phyloP scores from a whole-genome alignment of 192 early-diverging fungal species.

The Gamsiella multidivaricata region DNA sequence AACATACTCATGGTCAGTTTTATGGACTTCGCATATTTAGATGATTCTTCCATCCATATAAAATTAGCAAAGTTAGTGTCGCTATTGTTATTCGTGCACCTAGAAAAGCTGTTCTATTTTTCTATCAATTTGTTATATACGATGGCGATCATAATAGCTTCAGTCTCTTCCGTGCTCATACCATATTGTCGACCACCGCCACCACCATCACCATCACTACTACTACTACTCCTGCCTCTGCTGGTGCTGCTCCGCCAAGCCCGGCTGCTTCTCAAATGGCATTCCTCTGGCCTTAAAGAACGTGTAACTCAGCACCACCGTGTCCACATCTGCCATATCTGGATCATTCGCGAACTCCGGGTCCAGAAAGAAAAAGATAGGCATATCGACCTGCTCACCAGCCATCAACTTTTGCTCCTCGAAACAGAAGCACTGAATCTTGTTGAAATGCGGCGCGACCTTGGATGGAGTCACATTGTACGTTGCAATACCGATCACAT shows the following conservation, averaged over 20 bases:
- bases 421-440: conserved; percentile 99
- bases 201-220: neutral
- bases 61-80: too few species aligned
- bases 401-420: conserved; percentile 94
- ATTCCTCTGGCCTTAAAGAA: conserved; percentile 82
- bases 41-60: too few species aligned
- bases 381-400: conserved; percentile 94
- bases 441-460: conserved; percentile 97
- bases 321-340: conserved; percentile 92
- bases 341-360: conserved; percentile 96
- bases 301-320: conserved; percentile 93
- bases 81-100: too few species aligned
- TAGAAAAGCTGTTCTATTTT: too few species aligned
- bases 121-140: too few species aligned
- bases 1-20: too few species aligned
- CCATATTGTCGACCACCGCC: too few species aligned
- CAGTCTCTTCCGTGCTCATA: too few species aligned
- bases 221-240: conserved; percentile 9
- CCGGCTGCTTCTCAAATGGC: conserved; percentile 50
- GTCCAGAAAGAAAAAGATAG: conserved; percentile 98
- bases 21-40: too few species aligned
- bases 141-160: too few species aligned
- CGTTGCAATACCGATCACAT: conserved; percentile 95
- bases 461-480: conserved; percentile 95
- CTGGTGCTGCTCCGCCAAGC: conserved; percentile 30